phyloP scores from a whole-genome alignment of 768 basidiomycete genomes.

The Boletus subcaerulescens region DNA sequence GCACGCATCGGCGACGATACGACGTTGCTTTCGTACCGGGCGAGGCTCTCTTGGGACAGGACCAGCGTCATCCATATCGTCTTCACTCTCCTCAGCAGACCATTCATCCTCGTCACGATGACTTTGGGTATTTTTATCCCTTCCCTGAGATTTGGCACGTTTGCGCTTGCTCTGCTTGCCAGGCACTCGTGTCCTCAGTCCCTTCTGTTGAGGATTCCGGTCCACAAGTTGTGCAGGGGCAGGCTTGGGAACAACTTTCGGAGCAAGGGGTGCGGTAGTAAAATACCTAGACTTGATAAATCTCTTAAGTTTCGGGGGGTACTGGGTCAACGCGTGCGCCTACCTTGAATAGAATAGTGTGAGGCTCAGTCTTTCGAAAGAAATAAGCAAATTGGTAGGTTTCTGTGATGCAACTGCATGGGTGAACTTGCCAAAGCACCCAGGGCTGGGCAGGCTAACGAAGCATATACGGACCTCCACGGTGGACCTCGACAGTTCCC shows the following conservation, averaged over 20 bases:
- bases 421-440: neutral
- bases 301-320: neutral
- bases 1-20: slow-evolving; percentile 23
- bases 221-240: neutral
- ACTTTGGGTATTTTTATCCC: slow-evolving; percentile 27
- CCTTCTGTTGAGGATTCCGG: slow-evolving; percentile 17
- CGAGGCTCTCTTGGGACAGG: slow-evolving; percentile 16
- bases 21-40: slow-evolving; percentile 34
- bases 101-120: slow-evolving; percentile 27
- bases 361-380: slow-evolving; percentile 76
- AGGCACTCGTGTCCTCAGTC: slow-evolving; percentile 13
- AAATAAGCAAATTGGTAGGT: slow-evolving; percentile 92
- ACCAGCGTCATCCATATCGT: slow-evolving; percentile 12
- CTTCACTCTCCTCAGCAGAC: slow-evolving; percentile 18
- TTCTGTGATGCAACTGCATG: slow-evolving; percentile 42
- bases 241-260: slow-evolving; percentile 20
- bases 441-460: neutral
- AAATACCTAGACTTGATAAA: slow-evolving; percentile 41
- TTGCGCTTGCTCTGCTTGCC: slow-evolving; percentile 22
- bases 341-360: slow-evolving; percentile 82
- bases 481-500: slow-evolving; percentile 75
- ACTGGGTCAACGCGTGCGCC: neutral
- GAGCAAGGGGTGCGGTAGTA: slow-evolving; percentile 28
- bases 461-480: slow-evolving; percentile 57
- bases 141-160: slow-evolving; percentile 41